Conservation (phyloP, 345 rosid genomes). For the Hibiscus mutabilis region DNA sequence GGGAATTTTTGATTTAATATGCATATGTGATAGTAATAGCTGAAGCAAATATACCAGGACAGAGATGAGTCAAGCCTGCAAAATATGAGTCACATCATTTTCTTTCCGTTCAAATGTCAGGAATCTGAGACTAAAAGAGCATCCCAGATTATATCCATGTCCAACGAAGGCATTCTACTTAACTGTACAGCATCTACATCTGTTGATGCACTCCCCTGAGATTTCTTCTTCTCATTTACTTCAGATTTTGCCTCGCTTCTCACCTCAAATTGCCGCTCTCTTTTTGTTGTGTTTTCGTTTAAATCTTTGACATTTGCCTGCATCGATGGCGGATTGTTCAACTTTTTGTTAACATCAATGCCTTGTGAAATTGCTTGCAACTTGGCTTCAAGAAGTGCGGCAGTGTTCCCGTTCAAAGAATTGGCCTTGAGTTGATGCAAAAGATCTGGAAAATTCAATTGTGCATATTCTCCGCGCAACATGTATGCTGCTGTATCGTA, state of each 20-base stretch:
- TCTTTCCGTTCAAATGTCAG: conserved; percentile 24
- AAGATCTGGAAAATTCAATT: conserved; percentile 79
- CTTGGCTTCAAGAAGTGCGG: conserved; percentile 64
- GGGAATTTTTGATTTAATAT: background rate
- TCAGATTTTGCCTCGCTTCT: conserved; percentile 21
- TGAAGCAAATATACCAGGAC: background rate
- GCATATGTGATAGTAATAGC: background rate
- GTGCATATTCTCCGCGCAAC: conserved; percentile 76
- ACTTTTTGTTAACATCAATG: conserved; percentile 15
- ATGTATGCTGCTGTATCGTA: conserved; percentile 91
- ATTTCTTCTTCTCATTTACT: conserved; percentile 13
- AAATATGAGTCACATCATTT: background rate
- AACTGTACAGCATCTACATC: conserved; percentile 69
- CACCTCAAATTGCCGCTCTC: conserved; percentile 32
- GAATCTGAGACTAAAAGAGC: conserved; percentile 60
- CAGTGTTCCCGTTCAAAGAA: conserved; percentile 39
- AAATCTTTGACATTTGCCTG: conserved; percentile 11
- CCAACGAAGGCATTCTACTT: conserved; percentile 96
- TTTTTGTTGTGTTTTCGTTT: conserved; percentile 18
- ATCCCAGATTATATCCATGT: conserved; percentile 97
- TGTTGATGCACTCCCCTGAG: conserved; percentile 21
- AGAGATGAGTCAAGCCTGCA: background rate
- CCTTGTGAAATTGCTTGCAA: conserved; percentile 54
- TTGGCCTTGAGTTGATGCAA: conserved; percentile 49
- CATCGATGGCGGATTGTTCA: conserved; percentile 7